A percentile compares a stretch with the other conserved stretches of the same genome.
Evolutionary conservation across 202 grass and related monocot genomes (phyloP).

Genomic region (Digitaria exilis): DNA sequence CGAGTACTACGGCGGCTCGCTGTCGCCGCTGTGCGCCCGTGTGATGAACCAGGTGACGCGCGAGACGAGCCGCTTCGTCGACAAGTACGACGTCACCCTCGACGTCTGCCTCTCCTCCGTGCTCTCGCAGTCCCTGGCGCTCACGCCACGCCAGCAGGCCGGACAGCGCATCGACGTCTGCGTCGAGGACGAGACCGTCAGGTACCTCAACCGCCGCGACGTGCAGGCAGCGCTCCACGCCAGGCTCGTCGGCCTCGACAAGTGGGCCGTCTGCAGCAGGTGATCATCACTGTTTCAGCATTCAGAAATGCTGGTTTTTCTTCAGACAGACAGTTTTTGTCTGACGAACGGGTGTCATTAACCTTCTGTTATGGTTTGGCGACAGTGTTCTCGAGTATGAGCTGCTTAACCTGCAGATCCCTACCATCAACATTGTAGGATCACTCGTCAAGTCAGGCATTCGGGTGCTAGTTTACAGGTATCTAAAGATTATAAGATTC

Average conservation of each 20-base stretch:
- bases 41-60: slow-evolving; percentile 92
- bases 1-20: slow-evolving; percentile 83
- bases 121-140: slow-evolving; percentile 73
- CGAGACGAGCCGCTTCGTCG: slow-evolving; percentile 89
- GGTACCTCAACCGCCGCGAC: slow-evolving; percentile 86
- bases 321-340: too few relatives aligned
- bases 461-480: slow-evolving; percentile 93
- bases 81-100: slow-evolving; percentile 96
- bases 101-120: slow-evolving; percentile 90
- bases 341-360: too few relatives aligned
- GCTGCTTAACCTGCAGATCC: slow-evolving; percentile 91
- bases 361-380: slow-evolving; percentile 24
- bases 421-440: slow-evolving; percentile 76
- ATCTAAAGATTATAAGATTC: slow-evolving; percentile 14
- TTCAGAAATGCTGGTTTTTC: too few relatives aligned
- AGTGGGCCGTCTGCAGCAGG: slow-evolving; percentile 96
- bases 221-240: slow-evolving; percentile 83
- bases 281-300: too few relatives aligned
- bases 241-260: slow-evolving; percentile 66
- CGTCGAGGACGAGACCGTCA: slow-evolving; percentile 93
- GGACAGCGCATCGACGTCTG: slow-evolving; percentile 79
- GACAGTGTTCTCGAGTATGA: slow-evolving; percentile 89
- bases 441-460: slow-evolving; percentile 77
- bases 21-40: slow-evolving; percentile 67
- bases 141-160: slow-evolving; percentile 67